Evolutionary conservation across 495 filamentous ascomycete genomes (phyloP).

Genomic region (Hypoxylon lenormandii): DNA sequence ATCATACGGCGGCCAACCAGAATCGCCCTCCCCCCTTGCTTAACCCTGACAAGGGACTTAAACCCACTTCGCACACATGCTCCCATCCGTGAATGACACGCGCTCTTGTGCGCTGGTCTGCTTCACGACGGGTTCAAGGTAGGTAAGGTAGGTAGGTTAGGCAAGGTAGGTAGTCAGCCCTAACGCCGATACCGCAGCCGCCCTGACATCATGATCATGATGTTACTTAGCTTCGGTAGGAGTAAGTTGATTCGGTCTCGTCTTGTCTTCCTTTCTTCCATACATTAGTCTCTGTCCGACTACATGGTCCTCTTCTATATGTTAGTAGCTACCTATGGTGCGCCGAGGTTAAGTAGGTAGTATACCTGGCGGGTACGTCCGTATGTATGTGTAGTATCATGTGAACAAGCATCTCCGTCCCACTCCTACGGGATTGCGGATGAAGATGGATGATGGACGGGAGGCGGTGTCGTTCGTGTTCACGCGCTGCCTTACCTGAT

Average conservation of each 20-base stretch:
- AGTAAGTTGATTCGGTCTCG: too few relatives aligned
- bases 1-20: slow-evolving; percentile 1
- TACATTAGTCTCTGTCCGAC: too few relatives aligned
- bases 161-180: too few relatives aligned
- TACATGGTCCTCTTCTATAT: too few relatives aligned
- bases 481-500: not conserved
- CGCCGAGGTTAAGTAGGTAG: slow-evolving; percentile 5
- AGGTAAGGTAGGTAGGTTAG: too few relatives aligned
- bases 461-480: slow-evolving; percentile 9
- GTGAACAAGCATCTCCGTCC: not conserved
- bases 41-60: not conserved
- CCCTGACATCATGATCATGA: too few relatives aligned
- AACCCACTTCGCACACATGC: not conserved
- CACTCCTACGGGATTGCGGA: slow-evolving; percentile 25
- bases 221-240: too few relatives aligned
- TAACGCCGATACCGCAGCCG: too few relatives aligned
- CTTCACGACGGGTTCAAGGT: slow-evolving; percentile 20
- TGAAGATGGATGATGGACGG: not conserved
- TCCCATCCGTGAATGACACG: slow-evolving; percentile 31
- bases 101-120: slow-evolving; percentile 1
- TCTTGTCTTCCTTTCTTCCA: too few relatives aligned
- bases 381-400: too few relatives aligned
- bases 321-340: too few relatives aligned
- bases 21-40: not conserved
- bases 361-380: too few relatives aligned